Evolutionary conservation across 257 asterid species (phyloP).

Genomic region (Scutellaria baicalensis): DNA sequence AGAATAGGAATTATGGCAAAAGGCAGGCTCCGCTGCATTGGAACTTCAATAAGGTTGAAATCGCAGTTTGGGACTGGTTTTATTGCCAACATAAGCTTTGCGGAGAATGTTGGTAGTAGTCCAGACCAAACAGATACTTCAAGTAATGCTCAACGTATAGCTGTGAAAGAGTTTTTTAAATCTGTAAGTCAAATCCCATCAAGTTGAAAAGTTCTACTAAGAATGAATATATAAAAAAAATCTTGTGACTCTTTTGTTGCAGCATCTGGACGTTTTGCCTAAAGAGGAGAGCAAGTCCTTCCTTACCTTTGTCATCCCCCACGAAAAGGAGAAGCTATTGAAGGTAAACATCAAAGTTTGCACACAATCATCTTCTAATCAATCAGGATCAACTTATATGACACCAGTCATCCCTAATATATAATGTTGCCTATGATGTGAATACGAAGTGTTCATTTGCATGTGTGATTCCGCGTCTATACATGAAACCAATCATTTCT

Average conservation of each 20-base stretch:
- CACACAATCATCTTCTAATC: not conserved
- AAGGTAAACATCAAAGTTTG: constrained; percentile 35
- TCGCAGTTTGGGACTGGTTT: constrained; percentile 90
- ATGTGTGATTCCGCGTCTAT: no score
- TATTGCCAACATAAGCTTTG: constrained; percentile 74
- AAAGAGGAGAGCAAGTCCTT: constrained; percentile 82
- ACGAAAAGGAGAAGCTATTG: constrained; percentile 71
- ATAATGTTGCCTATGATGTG: not conserved
- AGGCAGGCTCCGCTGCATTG: constrained; percentile 95
- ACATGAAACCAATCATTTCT: not conserved
- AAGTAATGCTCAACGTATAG: constrained; percentile 35
- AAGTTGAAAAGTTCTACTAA: constrained; percentile 6
- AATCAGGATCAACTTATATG: not conserved
- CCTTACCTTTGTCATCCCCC: constrained; percentile 85
- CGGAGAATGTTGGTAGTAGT: constrained; percentile 40
- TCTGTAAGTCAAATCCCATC: constrained; percentile 40
- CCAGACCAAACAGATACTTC: constrained; percentile 34
- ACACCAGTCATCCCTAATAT: not conserved
- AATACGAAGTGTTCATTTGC: not conserved
- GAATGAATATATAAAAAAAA: not conserved
- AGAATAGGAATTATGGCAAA: constrained; percentile 96
- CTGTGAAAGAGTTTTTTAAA: constrained; percentile 72
- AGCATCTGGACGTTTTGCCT: constrained; percentile 66
- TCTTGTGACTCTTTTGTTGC: constrained; percentile 17
- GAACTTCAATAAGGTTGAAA: constrained; percentile 90